Base-by-base conservation (phyloP, 345 rosid genomes). In the Laguncularia racemosa region DNA sequence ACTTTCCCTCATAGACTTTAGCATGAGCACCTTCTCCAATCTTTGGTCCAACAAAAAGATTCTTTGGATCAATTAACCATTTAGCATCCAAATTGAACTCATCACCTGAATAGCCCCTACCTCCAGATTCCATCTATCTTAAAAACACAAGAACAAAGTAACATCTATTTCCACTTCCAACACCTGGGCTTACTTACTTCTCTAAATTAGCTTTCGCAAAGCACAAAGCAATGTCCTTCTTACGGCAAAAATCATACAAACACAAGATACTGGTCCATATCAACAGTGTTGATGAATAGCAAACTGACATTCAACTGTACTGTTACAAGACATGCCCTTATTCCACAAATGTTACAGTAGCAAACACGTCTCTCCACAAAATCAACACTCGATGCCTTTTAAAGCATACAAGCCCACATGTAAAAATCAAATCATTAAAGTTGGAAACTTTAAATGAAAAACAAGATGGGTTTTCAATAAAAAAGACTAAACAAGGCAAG, bases 21-120 rank as follows among this genome's bases (percentile, higher is more conserved):
- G 97, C 97, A 79, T 89, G 91, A 73, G 98, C 98, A 60, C 98
- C 97, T 73, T 92, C 98, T 28, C 98, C 97, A 72, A 92, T 89
- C 70, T 77, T 89, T 48, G 98, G 98, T 2, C 98, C 98, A 63
- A 89, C 98, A 71, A 83, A 83, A 52, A 92, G 89, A 80, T 69
- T 89, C 55, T 89, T 81, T 19, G 98, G 91, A 80, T 92, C 98
- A 76, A 92, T 75, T 67, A 84, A 71, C 95, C 91, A 89, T 72
- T 77, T 81, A 43, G 84, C 67, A 75, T 86, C 96, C 77, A 86
- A 61, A 60, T 66, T 68, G 59, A 70, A 74, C 64, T 76, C 86
- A 56, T 72, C 76, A 61, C 58, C 72, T 3, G 74, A 71, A 68
- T 73, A 73, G 59, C 81, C 73, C 63, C 71, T 67, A 79, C 73